Percentiles rank a stretch among this genome's conserved stretches.
These are phyloP conservation scores for Actinidia polygama DNA, from an alignment of 179 eudicot species.

Conservation along the genomic window DNA sequence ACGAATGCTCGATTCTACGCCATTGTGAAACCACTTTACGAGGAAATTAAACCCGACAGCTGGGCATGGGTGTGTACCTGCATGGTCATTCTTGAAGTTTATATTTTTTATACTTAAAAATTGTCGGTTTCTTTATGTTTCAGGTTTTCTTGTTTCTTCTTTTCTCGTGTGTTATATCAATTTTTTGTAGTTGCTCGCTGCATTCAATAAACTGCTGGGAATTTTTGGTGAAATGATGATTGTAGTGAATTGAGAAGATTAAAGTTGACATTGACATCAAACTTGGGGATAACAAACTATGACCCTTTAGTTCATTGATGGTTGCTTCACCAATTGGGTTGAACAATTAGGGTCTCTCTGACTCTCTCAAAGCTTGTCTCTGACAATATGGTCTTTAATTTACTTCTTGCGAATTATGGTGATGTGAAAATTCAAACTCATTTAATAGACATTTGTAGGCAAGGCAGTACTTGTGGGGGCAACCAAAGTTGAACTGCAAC, in stretches of 20 bases:
- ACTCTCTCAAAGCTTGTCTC: not conserved
- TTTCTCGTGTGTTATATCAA: not conserved
- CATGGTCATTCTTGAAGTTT: slow-evolving; percentile 28
- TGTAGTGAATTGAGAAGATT: not conserved
- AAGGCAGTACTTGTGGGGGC: not conserved
- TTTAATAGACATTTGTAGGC: not conserved
- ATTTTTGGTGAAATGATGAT: not conserved
- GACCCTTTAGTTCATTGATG: not conserved
- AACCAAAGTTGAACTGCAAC: not conserved
- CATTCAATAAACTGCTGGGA: not conserved
- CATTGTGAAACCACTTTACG: slow-evolving; percentile 72
- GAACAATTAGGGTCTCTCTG: not conserved
- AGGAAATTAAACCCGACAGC: slow-evolving; percentile 57
- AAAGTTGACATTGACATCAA: not conserved
- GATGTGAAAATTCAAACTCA: not conserved
- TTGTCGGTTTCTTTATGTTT: not conserved
- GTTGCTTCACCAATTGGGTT: not conserved
- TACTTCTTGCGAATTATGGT: not conserved
- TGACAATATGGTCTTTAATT: not conserved
- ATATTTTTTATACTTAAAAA: too few species aligned
- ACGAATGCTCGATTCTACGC: slow-evolving; percentile 95
- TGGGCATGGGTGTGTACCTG: slow-evolving; percentile 73
- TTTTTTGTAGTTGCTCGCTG: not conserved
- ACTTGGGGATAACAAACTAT: not conserved
- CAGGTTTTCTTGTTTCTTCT: not conserved